These are phyloP conservation scores for Corrigiola litoralis DNA, from an alignment of 179 eudicot species.

Conservation along the genomic window DNA sequence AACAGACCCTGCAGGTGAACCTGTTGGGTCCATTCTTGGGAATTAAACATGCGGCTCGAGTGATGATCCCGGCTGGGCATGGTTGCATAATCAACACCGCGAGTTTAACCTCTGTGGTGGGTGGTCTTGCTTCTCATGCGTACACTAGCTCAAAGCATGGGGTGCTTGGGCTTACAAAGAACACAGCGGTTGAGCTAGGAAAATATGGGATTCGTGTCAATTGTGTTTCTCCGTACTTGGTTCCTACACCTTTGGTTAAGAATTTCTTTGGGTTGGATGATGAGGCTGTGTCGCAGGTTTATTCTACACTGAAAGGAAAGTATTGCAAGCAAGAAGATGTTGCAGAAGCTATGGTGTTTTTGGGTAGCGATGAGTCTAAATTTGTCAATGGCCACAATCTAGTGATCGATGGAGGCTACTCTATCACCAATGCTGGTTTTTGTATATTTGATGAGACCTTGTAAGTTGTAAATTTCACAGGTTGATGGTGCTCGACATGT, in stretches of 20 bases:
- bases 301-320: background rate
- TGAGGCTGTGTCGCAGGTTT: background rate
- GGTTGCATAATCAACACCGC: constrained; percentile 24
- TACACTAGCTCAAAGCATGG: constrained; percentile 28
- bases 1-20: constrained; percentile 12
- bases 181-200: constrained; percentile 22
- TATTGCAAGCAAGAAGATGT: constrained; percentile 2
- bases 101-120: constrained; percentile 11
- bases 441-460: background rate
- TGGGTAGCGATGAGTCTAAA: constrained; percentile 21
- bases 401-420: constrained; percentile 18
- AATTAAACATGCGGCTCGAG: constrained; percentile 29
- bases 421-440: constrained; percentile 6
- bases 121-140: background rate
- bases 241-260: constrained; percentile 9
- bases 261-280: constrained; percentile 2
- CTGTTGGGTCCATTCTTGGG: constrained; percentile 27
- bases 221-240: constrained; percentile 18
- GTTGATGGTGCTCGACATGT: no score
- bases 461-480: no score
- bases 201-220: constrained; percentile 24
- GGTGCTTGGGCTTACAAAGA: constrained; percentile 24
- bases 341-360: constrained; percentile 14
- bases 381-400: constrained; percentile 21
- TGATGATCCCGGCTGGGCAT: constrained; percentile 22